Evolutionary conservation across 1,284 basidiomycete genomes (phyloP), one percentile per base, ranked within the genome.

Genomic region (Rhodotorula mucilaginosa): DNA sequence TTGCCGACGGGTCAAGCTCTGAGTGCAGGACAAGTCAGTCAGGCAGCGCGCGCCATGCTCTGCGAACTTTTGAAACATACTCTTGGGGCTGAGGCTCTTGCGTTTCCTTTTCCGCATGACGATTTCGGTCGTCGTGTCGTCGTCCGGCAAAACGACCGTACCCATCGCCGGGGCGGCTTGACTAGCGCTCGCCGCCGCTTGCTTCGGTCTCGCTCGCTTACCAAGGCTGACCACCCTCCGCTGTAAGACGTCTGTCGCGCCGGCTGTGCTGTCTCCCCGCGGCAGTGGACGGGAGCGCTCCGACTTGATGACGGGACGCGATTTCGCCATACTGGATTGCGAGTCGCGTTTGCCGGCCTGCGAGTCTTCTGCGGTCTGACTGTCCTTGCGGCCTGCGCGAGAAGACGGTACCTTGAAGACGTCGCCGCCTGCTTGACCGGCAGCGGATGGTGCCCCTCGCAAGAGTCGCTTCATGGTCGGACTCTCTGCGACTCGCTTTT

Each of bases 401-500:
- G 70, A 62, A 2, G 48, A 31, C 19, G 75, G 75, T 1, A 76
- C 54, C 46, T 74, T 76, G 73, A 76, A 76, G 10, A 67, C n/a
- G 29, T 76, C 70, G 18, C 61, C 52, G 6, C 23, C 39, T 2
- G 46, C 19, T 23, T 18, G 31, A 3, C 6, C 52, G 18, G 52
- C 7, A 2, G n/a, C n/a, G 21, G 23, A 6, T 1, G 12, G 13
- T 3, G 54, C 13, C 10, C n/a, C n/a, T 12, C 54, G 54, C 54
- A 56, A 31, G 54, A 76, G 57, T 10, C 75, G 64, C 56, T 74
- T 74, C 75, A 76, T 76, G 6, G 75, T 76, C 29, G 75, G 75
- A 31, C 75, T 76, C 26, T 74, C 68, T 13, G 73, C 58, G n/a
- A 74, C 61, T 44, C 61, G 44, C 21, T 51, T 51, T 44, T 64